A percentile compares a stretch with the other conserved stretches of the same genome.
Evolutionary conservation across 108 stramenopile genomes (phyloP).

Genomic region (Nitzschia sp.): DNA sequence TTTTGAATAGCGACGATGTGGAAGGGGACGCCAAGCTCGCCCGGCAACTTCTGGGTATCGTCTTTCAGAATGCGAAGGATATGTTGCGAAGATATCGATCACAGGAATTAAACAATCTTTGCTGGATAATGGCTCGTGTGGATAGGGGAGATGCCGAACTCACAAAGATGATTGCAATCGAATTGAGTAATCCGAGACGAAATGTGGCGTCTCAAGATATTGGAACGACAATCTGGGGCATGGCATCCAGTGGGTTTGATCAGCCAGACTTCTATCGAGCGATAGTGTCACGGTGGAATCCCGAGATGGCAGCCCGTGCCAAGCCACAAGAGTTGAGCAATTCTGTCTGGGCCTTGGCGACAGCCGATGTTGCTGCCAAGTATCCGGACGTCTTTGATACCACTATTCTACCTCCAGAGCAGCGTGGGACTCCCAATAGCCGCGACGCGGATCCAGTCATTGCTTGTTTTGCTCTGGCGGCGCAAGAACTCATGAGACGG

Average conservation of each 20-base stretch:
- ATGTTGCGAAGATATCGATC: slow-evolving; percentile 53
- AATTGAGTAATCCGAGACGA: slow-evolving; percentile 44
- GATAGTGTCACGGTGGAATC: slow-evolving; percentile 51
- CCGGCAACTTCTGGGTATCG: slow-evolving; percentile 36
- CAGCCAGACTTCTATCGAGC: slow-evolving; percentile 45
- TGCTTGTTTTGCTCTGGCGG: slow-evolving; percentile 55
- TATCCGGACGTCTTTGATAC: slow-evolving; percentile 70
- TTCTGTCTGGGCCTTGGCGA: slow-evolving; percentile 72
- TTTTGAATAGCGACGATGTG: slow-evolving; percentile 52
- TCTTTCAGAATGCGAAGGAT: slow-evolving; percentile 42
- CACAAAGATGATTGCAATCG: slow-evolving; percentile 45
- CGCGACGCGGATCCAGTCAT: slow-evolving; percentile 57
- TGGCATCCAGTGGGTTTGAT: slow-evolving; percentile 68
- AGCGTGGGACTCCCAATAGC: slow-evolving; percentile 31
- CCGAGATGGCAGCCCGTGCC: slow-evolving; percentile 37
- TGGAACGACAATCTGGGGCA: slow-evolving; percentile 69
- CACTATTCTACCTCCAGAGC: slow-evolving; percentile 45
- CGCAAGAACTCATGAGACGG: slow-evolving; percentile 66
- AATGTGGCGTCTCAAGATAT: slow-evolving; percentile 58
- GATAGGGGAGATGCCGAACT: slow-evolving; percentile 48
- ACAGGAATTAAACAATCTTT: slow-evolving; percentile 83
- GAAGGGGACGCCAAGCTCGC: slow-evolving; percentile 52
- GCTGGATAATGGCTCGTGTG: slow-evolving; percentile 71
- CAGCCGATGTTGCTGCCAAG: slow-evolving; percentile 52
- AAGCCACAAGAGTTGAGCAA: slow-evolving; percentile 86